Percentiles rank a stretch among this genome's conserved stretches.
Conservation (phyloP, 768 basidiomycete species). For the Phaeolepiota aurea region DNA sequence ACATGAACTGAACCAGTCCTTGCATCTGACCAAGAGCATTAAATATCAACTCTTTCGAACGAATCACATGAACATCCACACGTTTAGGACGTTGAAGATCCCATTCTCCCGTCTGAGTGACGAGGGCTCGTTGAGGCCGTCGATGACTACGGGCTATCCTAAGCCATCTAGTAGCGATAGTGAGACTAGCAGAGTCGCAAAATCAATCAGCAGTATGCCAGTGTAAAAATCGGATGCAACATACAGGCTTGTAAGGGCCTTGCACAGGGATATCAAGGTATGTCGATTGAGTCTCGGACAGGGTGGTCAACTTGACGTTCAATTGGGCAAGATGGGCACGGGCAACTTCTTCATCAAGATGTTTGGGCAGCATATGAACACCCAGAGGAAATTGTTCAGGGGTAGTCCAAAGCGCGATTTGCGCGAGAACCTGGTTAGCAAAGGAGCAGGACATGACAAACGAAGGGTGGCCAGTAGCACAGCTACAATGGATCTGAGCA, state of each 20-base stretch:
- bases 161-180: conserved; percentile 37
- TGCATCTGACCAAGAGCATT: conserved; percentile 35
- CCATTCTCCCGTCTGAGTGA: conserved; percentile 44
- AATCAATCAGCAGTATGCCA: conserved; percentile 2
- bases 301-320: conserved; percentile 87
- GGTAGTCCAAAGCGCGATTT: conserved; percentile 96
- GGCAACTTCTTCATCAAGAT: conserved; percentile 98
- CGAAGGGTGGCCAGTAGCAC: conserved; percentile 97
- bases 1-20: conserved; percentile 22
- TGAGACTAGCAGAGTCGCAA: conserved; percentile 18
- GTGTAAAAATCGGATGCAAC: conserved; percentile 8
- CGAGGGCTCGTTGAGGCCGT: conserved; percentile 80
- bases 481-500: conserved; percentile 32
- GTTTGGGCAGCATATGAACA: conserved; percentile 98
- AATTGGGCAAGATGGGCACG: conserved; percentile 89
- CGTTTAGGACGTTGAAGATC: conserved; percentile 62
- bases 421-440: conserved; percentile 95
- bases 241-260: conserved; percentile 57
- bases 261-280: conserved; percentile 87
- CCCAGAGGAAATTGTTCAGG: conserved; percentile 90
- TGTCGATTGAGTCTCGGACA: conserved; percentile 64
- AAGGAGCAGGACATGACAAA: conserved; percentile 99
- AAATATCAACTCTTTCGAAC: conserved; percentile 40
- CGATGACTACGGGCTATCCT: conserved; percentile 24
- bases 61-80: conserved; percentile 39